Evolutionary conservation across 1,284 basidiomycete genomes (phyloP).

Genomic region (Malassezia caprae): DNA sequence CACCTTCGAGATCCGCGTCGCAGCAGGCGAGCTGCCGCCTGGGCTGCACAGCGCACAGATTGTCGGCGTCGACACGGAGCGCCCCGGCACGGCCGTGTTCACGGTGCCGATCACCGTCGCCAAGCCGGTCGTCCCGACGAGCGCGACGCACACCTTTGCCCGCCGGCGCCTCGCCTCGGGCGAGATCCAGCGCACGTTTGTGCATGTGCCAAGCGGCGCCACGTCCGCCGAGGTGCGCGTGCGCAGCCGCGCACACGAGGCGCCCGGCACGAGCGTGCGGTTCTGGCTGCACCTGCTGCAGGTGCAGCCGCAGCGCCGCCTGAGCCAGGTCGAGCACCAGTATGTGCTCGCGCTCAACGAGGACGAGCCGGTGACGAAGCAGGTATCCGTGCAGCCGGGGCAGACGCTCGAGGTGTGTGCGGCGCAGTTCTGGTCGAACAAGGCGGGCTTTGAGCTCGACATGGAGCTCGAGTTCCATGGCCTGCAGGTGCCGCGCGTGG

Average conservation of each 20-base stretch:
- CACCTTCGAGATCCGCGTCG: slow-evolving; percentile 47
- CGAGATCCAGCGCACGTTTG: slow-evolving; percentile 41
- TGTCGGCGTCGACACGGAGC: slow-evolving; percentile 39
- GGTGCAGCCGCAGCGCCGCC: slow-evolving; percentile 39
- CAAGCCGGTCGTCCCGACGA: slow-evolving; percentile 36
- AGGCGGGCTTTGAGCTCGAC: slow-evolving; percentile 42
- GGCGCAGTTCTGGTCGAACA: slow-evolving; percentile 47
- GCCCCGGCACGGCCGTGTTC: slow-evolving; percentile 37
- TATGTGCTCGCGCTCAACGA: slow-evolving; percentile 42
- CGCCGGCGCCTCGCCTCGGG: slow-evolving; percentile 33
- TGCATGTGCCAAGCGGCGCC: slow-evolving; percentile 46
- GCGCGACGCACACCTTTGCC: slow-evolving; percentile 30
- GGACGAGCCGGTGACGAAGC: slow-evolving; percentile 44
- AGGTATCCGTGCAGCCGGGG: slow-evolving; percentile 42
- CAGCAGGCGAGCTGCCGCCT: slow-evolving; percentile 35
- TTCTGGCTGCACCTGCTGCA: slow-evolving; percentile 49
- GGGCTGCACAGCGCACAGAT: slow-evolving; percentile 45
- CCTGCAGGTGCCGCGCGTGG: not conserved
- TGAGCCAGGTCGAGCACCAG: slow-evolving; percentile 41
- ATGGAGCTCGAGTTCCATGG: slow-evolving; percentile 48
- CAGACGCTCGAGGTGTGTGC: slow-evolving; percentile 47
- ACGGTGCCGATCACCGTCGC: slow-evolving; percentile 47
- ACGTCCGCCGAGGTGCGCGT: slow-evolving; percentile 47
- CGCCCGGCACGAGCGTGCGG: slow-evolving; percentile 33
- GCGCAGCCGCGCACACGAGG: slow-evolving; percentile 35